Evolutionary conservation across 2,329 filamentous ascomycete species (phyloP).

Genomic region (Fusarium annulatum): DNA sequence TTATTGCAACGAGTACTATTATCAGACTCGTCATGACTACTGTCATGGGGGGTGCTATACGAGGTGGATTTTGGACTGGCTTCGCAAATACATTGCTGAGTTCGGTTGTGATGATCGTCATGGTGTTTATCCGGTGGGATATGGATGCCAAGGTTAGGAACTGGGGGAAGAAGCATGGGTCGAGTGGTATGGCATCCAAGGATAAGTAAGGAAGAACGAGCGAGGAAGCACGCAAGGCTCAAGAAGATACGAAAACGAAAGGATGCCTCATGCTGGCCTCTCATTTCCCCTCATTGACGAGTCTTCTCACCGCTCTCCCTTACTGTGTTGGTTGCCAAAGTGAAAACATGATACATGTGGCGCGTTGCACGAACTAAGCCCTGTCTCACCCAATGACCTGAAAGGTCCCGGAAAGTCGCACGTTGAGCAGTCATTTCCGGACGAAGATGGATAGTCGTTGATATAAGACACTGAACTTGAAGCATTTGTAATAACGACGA

Average conservation of each 20-base stretch:
- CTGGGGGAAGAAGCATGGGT: constrained; percentile 24
- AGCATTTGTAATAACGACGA: neutral
- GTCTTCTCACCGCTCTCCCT: too few species aligned
- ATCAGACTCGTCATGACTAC: constrained; percentile 33
- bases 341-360: neutral
- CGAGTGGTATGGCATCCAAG: neutral
- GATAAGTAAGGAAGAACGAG: neutral
- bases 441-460: too few species aligned
- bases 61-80: constrained; percentile 18
- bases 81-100: constrained; percentile 22
- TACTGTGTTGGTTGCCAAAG: neutral
- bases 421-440: neutral
- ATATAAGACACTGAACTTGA: neutral
- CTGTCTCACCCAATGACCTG: neutral
- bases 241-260: neutral
- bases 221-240: fast-evolving
- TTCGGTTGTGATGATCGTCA: constrained; percentile 34
- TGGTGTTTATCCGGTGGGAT: constrained; percentile 35
- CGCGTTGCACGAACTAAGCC: neutral
- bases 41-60: constrained; percentile 29
- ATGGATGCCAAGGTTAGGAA: constrained; percentile 30
- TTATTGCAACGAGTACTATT: constrained; percentile 30
- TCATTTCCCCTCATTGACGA: neutral
- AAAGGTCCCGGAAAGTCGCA: neutral
- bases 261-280: neutral